Evolutionary conservation across 2,329 filamentous ascomycete species (phyloP), one percentile per base, ranked within the genome.

Genomic region (Fusarium sp.): DNA sequence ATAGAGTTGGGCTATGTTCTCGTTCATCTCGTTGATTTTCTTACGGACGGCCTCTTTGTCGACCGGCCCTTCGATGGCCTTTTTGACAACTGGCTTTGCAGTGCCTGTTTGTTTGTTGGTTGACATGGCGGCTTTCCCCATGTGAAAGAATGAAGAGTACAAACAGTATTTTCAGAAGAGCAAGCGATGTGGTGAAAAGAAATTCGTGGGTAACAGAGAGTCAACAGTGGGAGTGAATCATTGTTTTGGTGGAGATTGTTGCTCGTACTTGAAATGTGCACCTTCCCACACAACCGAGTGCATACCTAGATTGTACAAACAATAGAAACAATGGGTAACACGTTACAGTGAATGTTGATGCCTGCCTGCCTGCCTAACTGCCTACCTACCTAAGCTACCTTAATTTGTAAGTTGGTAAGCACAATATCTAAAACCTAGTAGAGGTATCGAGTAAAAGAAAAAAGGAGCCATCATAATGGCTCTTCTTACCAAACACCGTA

Each of bases 401-500:
- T 22, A 22, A 22, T 10, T 30, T 39, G 22, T 17, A 20, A 9
- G 32, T 37, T 44, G 33, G 15, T 37, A 8, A 19, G 37, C 17
- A n/a, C 19, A 32, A 44, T 40, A 37, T 37, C 61, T 54, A 69
- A 60, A 8, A 43, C n/a, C 46, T 23, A 39, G 39, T 30, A 23
- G 25, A 62, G 56, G 53, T 64, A 59, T 65, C 53, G 35, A 27
- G 30, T 19, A 19, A 59, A 52, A 49, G 37, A 33, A 52, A 48
- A 7, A 22, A 11, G 54, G 40, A 50, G 50, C 25, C 46, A 15
- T 7, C 23, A 37, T 13, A 44, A 40, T 14, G 37, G 33, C 49
- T 60, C 58, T n/a, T 8, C 58, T n/a, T 8, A 14, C 33, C 13
- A 56, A 63, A 63, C 56, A 56, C 71, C 71, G 25, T n/a, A 48